phyloP scores from a whole-genome alignment of 164 flowering plant genomes.

The Liquidambar formosana region DNA sequence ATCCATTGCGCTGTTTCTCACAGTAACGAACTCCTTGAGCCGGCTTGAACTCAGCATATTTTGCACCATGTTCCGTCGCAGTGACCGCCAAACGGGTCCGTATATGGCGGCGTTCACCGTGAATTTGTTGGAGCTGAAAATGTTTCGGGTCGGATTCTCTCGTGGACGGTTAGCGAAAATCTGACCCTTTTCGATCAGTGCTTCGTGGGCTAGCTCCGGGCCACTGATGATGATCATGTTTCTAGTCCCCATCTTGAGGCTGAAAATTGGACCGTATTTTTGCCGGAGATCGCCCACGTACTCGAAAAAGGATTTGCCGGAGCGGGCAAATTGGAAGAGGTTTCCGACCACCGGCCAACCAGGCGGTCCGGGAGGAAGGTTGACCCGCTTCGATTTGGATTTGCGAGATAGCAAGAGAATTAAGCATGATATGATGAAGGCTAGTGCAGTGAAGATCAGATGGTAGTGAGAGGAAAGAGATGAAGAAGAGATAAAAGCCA shows the following conservation, averaged over 20 bases:
- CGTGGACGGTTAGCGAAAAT: conserved; percentile 69
- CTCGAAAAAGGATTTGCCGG: conserved; percentile 75
- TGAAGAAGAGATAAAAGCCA: not conserved
- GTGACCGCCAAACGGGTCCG: conserved; percentile 87
- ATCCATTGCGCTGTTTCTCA: conserved; percentile 67
- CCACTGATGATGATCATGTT: conserved; percentile 62
- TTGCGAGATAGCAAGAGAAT: conserved; percentile 31
- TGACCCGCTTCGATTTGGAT: conserved; percentile 28
- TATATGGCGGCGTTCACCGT: conserved; percentile 84
- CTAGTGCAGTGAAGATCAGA: conserved; percentile 37
- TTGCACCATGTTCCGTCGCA: conserved; percentile 92
- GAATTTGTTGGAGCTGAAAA: conserved; percentile 86
- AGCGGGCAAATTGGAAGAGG: conserved; percentile 78
- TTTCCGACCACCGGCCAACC: conserved; percentile 93
- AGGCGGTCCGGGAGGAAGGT: conserved; percentile 88
- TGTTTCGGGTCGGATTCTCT: conserved; percentile 73
- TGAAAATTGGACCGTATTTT: conserved; percentile 74
- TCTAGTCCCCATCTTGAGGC: conserved; percentile 78
- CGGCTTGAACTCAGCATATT: conserved; percentile 64
- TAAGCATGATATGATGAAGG: conserved; percentile 34
- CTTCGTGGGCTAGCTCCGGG: conserved; percentile 67
- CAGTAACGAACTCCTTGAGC: conserved; percentile 49
- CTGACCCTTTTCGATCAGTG: conserved; percentile 59
- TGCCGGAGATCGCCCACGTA: conserved; percentile 47
- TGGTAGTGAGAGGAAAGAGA: conserved; percentile 30